Percentiles rank a stretch among this genome's conserved stretches.
Conservation (phyloP, 768 basidiomycete species). For the Boletus subcaerulescens region DNA sequence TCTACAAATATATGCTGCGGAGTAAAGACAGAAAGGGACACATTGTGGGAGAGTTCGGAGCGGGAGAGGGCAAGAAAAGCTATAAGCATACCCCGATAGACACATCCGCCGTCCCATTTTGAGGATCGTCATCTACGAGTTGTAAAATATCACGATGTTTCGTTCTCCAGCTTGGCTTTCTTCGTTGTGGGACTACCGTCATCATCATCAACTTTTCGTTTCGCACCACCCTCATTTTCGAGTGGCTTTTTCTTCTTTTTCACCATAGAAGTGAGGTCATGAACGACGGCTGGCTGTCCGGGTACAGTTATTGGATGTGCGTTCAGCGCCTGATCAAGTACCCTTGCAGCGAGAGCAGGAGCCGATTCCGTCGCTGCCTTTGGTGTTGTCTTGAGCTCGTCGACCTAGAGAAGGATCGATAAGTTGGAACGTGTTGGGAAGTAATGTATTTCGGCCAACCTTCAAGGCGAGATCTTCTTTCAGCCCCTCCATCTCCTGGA, state of each 20-base stretch:
- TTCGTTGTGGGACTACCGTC: slow-evolving; percentile 49
- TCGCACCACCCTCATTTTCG: slow-evolving; percentile 41
- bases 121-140: slow-evolving; percentile 2
- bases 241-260: slow-evolving; percentile 73
- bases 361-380: slow-evolving; percentile 58
- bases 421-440: not conserved
- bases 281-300: slow-evolving; percentile 48
- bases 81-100: slow-evolving; percentile 58
- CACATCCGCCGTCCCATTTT: slow-evolving; percentile 23
- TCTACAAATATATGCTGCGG: slow-evolving; percentile 92
- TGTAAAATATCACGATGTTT: slow-evolving; percentile 15
- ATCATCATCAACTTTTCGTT: slow-evolving; percentile 72
- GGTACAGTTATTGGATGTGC: slow-evolving; percentile 34
- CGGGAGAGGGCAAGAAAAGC: slow-evolving; percentile 61
- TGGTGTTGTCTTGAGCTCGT: slow-evolving; percentile 84
- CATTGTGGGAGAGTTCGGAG: slow-evolving; percentile 82
- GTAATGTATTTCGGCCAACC: slow-evolving; percentile 37
- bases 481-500: slow-evolving; percentile 73
- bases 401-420: slow-evolving; percentile 55
- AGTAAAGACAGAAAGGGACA: slow-evolving; percentile 76
- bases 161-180: slow-evolving; percentile 58
- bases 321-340: slow-evolving; percentile 70
- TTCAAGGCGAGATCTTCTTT: slow-evolving; percentile 83
- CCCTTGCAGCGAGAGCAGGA: slow-evolving; percentile 67
- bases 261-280: slow-evolving; percentile 82